Evolutionary conservation across 192 early-diverging fungal genomes (phyloP).

Genomic region (Coemansia sp.): DNA sequence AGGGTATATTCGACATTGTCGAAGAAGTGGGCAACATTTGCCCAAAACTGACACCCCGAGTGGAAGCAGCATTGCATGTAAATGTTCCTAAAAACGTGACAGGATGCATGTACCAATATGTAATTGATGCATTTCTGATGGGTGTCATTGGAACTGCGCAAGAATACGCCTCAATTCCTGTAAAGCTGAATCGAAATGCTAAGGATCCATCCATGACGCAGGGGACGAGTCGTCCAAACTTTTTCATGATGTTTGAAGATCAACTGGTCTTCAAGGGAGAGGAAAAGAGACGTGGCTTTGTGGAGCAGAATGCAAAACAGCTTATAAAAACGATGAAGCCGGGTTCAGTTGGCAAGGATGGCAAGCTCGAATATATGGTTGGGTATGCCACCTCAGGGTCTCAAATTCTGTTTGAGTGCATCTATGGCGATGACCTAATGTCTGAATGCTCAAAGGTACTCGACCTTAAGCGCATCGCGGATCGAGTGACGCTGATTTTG

Average conservation of each 20-base stretch:
- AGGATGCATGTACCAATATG: constrained; percentile 42
- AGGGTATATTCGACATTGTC: constrained; percentile 26
- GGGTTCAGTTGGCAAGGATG: constrained; percentile 22
- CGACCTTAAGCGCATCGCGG: constrained; percentile 16
- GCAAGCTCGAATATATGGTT: constrained; percentile 31
- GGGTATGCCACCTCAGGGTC: constrained; percentile 44
- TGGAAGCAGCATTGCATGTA: constrained; percentile 31
- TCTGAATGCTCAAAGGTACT: constrained; percentile 34
- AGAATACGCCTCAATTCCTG: constrained; percentile 16
- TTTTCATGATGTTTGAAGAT: constrained; percentile 23
- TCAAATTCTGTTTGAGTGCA: constrained; percentile 38
- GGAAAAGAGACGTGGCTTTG: constrained; percentile 36
- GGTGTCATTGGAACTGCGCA: constrained; percentile 32
- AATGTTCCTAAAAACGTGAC: constrained; percentile 19
- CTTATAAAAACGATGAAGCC: constrained; percentile 27
- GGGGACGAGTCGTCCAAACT: constrained; percentile 27
- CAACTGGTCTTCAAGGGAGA: constrained; percentile 50
- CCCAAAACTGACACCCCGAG: constrained; percentile 28
- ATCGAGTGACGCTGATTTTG: constrained; percentile 30
- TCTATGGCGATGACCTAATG: constrained; percentile 27
- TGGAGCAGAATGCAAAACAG: constrained; percentile 25
- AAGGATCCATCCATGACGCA: constrained; percentile 29
- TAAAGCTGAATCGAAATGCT: constrained; percentile 34
- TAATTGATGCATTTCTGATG: constrained; percentile 37
- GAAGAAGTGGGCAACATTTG: constrained; percentile 38